Base-by-base conservation (phyloP, 2,329 filamentous ascomycete genomes). In the Colletotrichum eleusines region DNA sequence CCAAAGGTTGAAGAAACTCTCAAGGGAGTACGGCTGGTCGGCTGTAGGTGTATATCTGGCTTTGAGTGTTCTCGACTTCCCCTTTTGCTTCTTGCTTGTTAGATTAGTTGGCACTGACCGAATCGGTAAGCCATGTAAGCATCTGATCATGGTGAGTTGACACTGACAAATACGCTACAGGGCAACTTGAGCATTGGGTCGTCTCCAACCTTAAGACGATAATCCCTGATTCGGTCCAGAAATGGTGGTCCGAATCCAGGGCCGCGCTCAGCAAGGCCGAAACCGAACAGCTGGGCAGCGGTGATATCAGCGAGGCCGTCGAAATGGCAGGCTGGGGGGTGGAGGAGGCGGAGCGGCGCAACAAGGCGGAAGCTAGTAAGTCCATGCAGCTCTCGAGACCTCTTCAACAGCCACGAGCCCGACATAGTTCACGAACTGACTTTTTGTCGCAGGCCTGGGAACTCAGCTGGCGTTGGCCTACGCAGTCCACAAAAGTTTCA, bases 401-500 rank as follows among this genome's bases (percentile, higher is more conserved):
- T n/a, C 28, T n/a, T n/a, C n/a, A 38, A 18, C 31, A 31, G 11
- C 33, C 40, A 44, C n/a, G 14, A 44, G 65, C 33, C 60, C 58
- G 23, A 55, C 20, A 64, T 28, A 42, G 40, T 69, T 76, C 60
- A 77, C 74, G 48, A 65, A 70, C 48, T 53, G 31, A 42, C 66
- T 63, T 70, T 20, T 11, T 23, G 26, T 46, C 46, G 48, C 73
- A 91, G 89, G 89, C 75, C 80, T 91, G 42, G 89, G 86, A 62
- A 98, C 96, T 11, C 94, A 98, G 79, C 85, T 99, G 38, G 94
- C 94, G 20, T 87, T 99, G 59, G 96, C 96, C 16, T 99, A 99
- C 78, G 95, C 95, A 35, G 94, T 99, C 69, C 96, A 99, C 86
- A 99, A 99, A 84, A 97, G 93, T 76, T 94, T 98, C 81, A 98